These are phyloP conservation scores for Zygosaccharomyces gambellarensis DNA, from an alignment of 805 yeast species.

Conservation along the genomic window DNA sequence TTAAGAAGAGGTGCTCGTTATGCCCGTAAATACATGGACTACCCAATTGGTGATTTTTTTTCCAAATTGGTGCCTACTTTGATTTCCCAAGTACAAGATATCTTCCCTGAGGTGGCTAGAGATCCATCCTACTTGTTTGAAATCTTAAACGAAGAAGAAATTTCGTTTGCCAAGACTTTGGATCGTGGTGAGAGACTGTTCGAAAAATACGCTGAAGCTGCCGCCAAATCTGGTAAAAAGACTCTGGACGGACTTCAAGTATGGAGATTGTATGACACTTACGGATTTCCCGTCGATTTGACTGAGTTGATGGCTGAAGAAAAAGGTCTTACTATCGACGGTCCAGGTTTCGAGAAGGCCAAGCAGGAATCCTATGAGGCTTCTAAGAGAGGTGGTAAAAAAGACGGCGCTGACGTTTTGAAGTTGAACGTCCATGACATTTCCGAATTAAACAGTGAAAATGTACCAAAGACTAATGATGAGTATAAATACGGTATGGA, in stretches of 20 bases:
- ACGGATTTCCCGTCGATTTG: constrained; percentile 98
- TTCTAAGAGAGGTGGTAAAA: constrained; percentile 78
- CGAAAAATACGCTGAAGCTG: constrained; percentile 84
- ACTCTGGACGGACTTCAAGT: constrained; percentile 89
- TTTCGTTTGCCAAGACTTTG: constrained; percentile 88
- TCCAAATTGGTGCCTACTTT: constrained; percentile 89
- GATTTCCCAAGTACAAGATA: constrained; percentile 77
- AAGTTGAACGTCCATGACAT: constrained; percentile 90
- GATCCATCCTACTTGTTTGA: constrained; percentile 75
- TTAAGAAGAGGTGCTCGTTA: constrained; percentile 97
- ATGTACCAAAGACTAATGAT: constrained; percentile 79
- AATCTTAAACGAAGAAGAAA: constrained; percentile 93
- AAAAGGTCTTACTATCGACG: constrained; percentile 88
- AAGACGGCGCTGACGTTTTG: constrained; percentile 52
- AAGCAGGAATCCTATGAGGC: constrained; percentile 88
- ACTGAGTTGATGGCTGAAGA: constrained; percentile 99
- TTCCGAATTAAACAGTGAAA: constrained; percentile 55
- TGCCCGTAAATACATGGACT: constrained; percentile 92
- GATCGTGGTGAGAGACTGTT: constrained; percentile 97
- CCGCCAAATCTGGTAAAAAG: constrained; percentile 68
- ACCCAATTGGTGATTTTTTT: constrained; percentile 92
- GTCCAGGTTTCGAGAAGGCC: constrained; percentile 87
- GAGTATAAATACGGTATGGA: constrained; percentile 67
- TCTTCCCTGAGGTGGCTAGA: constrained; percentile 85
- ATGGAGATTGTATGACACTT: constrained; percentile 97